Conservation (phyloP, 1,284 basidiomycete genomes). For the Schizophyllum commune region DNA sequence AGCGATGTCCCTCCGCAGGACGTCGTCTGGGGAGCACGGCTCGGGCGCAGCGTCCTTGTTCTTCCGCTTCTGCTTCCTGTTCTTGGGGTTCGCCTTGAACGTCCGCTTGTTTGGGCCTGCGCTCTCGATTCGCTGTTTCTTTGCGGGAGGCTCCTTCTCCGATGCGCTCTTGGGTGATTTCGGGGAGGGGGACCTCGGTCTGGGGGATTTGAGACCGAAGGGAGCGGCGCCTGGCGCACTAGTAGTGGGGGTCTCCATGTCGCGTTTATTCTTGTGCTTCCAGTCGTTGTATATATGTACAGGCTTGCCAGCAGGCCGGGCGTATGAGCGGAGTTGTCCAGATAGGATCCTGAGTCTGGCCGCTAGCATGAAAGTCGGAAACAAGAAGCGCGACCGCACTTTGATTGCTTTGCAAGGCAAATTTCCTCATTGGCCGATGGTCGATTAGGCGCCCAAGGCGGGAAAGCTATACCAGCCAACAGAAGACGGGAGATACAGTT, state of each 20-base stretch:
- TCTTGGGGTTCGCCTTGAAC: neutral
- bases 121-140: neutral
- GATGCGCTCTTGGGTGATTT: neutral
- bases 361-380: neutral
- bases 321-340: neutral
- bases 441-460: too few relatives aligned
- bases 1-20: constrained; percentile 65
- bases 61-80: constrained; percentile 15
- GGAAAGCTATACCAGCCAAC: too few relatives aligned
- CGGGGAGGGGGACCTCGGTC: neutral
- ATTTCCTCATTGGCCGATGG: too few relatives aligned
- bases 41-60: constrained; percentile 38
- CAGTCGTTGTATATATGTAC: too few relatives aligned
- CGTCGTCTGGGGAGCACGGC: constrained; percentile 65
- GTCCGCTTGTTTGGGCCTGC: neutral
- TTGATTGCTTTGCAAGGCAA: too few relatives aligned
- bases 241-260: neutral
- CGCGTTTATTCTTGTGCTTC: too few relatives aligned
- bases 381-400: neutral
- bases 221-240: neutral
- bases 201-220: neutral
- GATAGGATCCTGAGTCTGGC: neutral
- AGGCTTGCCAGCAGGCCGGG: too few relatives aligned
- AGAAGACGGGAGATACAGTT: too few relatives aligned
- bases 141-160: neutral